Evolutionary conservation across 2,329 filamentous ascomycete genomes (phyloP).

Genomic region (Claviceps lovelessii): DNA sequence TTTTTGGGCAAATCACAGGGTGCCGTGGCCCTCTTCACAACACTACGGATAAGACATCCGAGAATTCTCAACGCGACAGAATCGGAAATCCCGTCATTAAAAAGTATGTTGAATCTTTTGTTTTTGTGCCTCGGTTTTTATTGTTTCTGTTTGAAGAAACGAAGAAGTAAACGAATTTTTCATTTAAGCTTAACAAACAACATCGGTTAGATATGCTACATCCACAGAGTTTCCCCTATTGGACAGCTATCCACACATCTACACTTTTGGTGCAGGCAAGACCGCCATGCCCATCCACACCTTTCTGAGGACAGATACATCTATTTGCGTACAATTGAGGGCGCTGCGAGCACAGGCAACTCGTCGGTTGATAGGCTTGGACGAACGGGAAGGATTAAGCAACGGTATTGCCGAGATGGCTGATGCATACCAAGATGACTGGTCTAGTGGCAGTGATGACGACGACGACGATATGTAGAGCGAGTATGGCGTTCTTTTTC

Average conservation of each 20-base stretch:
- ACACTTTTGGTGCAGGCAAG: conserved; percentile 29
- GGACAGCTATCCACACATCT: conserved; percentile 72
- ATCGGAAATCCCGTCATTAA: conserved; percentile 16
- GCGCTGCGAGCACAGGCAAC: conserved; percentile 48
- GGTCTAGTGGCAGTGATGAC: conserved; percentile 62
- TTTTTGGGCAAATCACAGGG: conserved; percentile 17
- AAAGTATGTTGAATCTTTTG: conserved; percentile 10
- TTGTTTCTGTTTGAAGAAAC: too few relatives aligned
- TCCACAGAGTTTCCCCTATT: conserved; percentile 42
- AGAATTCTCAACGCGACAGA: conserved; percentile 9
- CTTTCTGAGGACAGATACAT: conserved; percentile 59
- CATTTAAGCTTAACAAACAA: neutral
- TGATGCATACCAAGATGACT: conserved; percentile 80
- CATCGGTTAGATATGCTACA: conserved; percentile 4
- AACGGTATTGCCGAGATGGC: conserved; percentile 71
- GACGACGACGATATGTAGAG: conserved; percentile 44
- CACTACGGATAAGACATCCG: conserved; percentile 3
- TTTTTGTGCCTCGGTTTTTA: neutral
- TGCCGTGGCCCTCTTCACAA: conserved; percentile 9
- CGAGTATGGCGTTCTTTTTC: neutral
- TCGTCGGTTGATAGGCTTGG: conserved; percentile 48
- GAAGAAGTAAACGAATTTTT: too few relatives aligned
- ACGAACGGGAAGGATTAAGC: conserved; percentile 71
- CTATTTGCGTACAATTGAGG: conserved; percentile 55
- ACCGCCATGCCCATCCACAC: conserved; percentile 30